These are phyloP conservation scores for Xylariaceae sp. DNA, from an alignment of 2,329 filamentous ascomycete genomes.

Conservation along the genomic window DNA sequence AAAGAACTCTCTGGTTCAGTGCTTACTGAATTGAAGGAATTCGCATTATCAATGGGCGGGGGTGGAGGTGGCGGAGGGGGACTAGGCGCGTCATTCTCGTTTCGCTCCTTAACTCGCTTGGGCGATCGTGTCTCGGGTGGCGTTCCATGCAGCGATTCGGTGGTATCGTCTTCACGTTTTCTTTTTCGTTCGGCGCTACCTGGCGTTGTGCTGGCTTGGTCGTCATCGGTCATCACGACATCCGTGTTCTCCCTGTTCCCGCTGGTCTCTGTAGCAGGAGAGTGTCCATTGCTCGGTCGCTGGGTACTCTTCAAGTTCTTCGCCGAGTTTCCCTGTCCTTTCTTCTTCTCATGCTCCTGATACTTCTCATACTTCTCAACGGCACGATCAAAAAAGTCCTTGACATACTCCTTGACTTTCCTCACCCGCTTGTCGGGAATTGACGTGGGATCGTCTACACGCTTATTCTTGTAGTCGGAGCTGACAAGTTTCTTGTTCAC, in stretches of 20 bases:
- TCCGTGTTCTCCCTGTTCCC: constrained; percentile 31
- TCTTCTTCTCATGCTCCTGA: constrained; percentile 59
- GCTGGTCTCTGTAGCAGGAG: constrained; percentile 20
- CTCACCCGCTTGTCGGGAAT: constrained; percentile 73
- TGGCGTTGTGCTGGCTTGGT: constrained; percentile 40
- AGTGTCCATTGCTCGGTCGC: constrained; percentile 22
- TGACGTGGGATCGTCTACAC: constrained; percentile 72
- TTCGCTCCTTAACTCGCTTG: constrained; percentile 49
- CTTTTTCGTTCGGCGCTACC: constrained; percentile 55
- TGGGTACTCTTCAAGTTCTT: constrained; percentile 30
- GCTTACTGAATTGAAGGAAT: constrained; percentile 32
- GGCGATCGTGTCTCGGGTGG: constrained; percentile 53
- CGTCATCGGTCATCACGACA: constrained; percentile 39
- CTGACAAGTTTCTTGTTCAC: constrained; percentile 84
- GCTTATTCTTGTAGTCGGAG: constrained; percentile 83
- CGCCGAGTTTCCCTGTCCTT: constrained; percentile 44
- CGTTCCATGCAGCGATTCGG: constrained; percentile 41
- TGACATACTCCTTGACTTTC: constrained; percentile 77
- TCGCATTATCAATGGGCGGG: constrained; percentile 41
- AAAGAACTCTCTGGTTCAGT: constrained; percentile 42
- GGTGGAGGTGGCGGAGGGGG: constrained; percentile 44
- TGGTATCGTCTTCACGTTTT: constrained; percentile 50
- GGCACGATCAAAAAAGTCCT: constrained; percentile 82
- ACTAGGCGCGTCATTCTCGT: constrained; percentile 36
- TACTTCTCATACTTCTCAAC: constrained; percentile 76